Evolutionary conservation across 352 stramenopile genomes (phyloP).

Genomic region (Globisporangium emineosum): DNA sequence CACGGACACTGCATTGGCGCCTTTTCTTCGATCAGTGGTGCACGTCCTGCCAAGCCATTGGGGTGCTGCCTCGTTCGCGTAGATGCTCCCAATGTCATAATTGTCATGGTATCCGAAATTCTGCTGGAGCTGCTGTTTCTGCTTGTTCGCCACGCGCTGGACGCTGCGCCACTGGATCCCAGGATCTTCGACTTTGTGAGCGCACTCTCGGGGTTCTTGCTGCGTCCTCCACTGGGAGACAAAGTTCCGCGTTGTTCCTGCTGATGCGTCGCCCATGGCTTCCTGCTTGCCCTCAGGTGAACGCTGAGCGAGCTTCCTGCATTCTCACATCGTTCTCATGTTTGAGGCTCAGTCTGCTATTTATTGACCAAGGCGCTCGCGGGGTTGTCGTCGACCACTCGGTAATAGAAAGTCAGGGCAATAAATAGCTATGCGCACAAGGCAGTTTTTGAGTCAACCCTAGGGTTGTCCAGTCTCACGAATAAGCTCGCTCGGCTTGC

Average conservation of each 20-base stretch:
- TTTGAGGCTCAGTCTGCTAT: background rate
- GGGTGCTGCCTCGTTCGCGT: conserved; percentile 11
- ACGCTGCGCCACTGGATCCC: conserved; percentile 22
- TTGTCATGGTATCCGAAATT: conserved; percentile 6
- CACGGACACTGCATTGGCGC: background rate
- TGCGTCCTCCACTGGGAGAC: conserved; percentile 32
- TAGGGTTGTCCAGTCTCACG: background rate
- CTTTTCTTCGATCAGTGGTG: conserved; percentile 12
- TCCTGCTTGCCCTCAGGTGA: background rate
- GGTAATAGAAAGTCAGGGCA: background rate
- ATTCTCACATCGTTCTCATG: background rate
- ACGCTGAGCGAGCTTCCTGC: background rate
- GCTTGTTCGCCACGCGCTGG: conserved; percentile 21
- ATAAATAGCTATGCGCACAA: background rate
- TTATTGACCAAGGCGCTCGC: background rate
- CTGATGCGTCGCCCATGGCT: conserved; percentile 22
- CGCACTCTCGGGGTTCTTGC: conserved; percentile 11
- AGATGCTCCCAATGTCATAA: conserved; percentile 16
- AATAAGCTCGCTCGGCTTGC: background rate
- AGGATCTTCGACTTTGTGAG: background rate
- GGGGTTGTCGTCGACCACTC: too few relatives aligned
- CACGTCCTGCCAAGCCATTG: conserved; percentile 13
- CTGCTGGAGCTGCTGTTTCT: background rate
- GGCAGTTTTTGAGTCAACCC: background rate
- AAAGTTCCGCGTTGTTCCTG: conserved; percentile 18